Conservation (phyloP, 306 rosid species). For the Vicia faba region DNA sequence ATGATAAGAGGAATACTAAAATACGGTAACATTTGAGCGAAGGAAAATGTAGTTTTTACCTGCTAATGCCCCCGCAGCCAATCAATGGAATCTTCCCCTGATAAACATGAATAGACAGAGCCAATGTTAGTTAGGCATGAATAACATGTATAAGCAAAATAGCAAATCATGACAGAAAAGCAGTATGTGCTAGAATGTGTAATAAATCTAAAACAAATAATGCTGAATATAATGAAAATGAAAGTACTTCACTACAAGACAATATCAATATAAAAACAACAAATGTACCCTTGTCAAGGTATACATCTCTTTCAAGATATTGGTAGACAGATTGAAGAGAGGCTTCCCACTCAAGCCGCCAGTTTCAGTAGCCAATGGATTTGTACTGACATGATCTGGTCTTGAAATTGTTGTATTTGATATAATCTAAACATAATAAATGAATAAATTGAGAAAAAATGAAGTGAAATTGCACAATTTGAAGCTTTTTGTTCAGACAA, state of each 20-base stretch:
- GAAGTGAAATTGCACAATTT: constrained; percentile 23
- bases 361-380: constrained; percentile 70
- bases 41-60: constrained; percentile 50
- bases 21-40: constrained; percentile 6
- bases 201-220: not conserved
- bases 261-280: constrained; percentile 22
- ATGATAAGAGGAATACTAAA: constrained; percentile 8
- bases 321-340: constrained; percentile 73
- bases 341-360: constrained; percentile 99
- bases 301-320: constrained; percentile 82
- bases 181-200: not conserved
- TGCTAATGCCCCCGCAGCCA: constrained; percentile 88
- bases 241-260: not conserved
- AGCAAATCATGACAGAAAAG: not conserved
- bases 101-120: constrained; percentile 36
- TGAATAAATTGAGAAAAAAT: constrained; percentile 26
- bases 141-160: constrained; percentile 11
- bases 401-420: constrained; percentile 95
- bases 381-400: constrained; percentile 58
- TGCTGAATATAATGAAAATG: not conserved
- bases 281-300: constrained; percentile 79
- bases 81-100: constrained; percentile 91
- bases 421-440: constrained; percentile 61
- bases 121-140: constrained; percentile 28
- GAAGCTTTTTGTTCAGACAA: not conserved